phyloP scores from a whole-genome alignment of 1,284 basidiomycete species.

The Leccinum glutinopallens region DNA sequence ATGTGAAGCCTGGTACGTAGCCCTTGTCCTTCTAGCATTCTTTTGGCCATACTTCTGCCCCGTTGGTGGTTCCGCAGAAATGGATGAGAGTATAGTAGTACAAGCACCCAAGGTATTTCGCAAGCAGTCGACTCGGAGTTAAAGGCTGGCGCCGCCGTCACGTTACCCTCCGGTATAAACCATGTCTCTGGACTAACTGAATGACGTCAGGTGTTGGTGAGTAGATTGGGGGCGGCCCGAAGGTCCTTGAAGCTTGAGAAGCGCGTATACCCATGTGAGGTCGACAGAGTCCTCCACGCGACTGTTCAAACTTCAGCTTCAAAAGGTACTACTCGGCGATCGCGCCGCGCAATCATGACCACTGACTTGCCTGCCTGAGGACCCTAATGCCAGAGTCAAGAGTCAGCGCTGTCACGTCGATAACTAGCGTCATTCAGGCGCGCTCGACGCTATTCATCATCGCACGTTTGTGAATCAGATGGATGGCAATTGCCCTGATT shows the following conservation, averaged over 20 bases:
- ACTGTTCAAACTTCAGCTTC: background rate
- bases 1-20: constrained; percentile 8
- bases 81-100: constrained; percentile 12
- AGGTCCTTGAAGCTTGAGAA: background rate
- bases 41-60: constrained; percentile 11
- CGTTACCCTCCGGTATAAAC: constrained; percentile 27
- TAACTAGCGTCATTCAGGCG: background rate
- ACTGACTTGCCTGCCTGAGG: background rate
- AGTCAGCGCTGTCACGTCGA: background rate
- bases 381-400: background rate
- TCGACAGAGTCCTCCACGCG: background rate
- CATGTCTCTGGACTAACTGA: background rate
- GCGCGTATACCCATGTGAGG: background rate
- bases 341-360: background rate
- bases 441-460: background rate
- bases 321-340: background rate
- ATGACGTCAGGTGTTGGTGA: constrained; percentile 12
- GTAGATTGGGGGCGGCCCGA: constrained; percentile 8
- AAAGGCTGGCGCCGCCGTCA: constrained; percentile 30
- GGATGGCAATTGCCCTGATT: background rate
- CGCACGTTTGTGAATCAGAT: too few species aligned
- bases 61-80: too few species aligned
- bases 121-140: constrained; percentile 24
- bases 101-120: constrained; percentile 23
- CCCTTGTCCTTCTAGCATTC: background rate